Conservation (phyloP, 345 rosid species). For the Gossypium arboreum region DNA sequence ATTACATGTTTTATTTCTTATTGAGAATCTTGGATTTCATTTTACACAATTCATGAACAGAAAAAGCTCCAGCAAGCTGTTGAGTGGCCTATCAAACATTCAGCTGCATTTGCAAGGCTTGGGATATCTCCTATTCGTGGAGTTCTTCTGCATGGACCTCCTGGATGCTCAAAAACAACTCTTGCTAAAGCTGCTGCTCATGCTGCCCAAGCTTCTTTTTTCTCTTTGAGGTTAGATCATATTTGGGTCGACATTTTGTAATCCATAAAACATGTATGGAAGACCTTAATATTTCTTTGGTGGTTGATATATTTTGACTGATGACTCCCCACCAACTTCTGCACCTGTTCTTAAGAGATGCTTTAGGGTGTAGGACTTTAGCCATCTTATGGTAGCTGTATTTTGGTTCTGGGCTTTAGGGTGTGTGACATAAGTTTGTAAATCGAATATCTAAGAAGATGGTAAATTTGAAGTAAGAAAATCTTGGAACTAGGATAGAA, state of each 20-base stretch:
- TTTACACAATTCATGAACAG: conserved; percentile 36
- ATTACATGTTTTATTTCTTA: neutral
- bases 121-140: conserved; percentile 86
- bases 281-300: neutral
- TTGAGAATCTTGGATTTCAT: neutral
- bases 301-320: neutral
- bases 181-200: conserved; percentile 94
- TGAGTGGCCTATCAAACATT: conserved; percentile 94
- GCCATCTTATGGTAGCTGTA: neutral
- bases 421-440: neutral
- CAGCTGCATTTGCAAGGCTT: conserved; percentile 60
- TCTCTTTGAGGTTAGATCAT: conserved; percentile 65
- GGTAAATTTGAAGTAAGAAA: no score
- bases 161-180: conserved; percentile 99
- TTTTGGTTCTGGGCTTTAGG: neutral
- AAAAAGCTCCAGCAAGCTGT: conserved; percentile 82
- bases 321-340: neutral
- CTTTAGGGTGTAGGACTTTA: neutral
- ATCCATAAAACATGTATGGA: neutral
- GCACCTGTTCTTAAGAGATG: neutral
- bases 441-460: neutral
- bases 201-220: conserved; percentile 91
- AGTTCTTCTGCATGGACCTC: conserved; percentile 90
- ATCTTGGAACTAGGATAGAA: no score
- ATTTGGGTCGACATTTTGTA: neutral